Conservation (phyloP, 176 grass and related monocot genomes). For the Leersia perrieri region DNA sequence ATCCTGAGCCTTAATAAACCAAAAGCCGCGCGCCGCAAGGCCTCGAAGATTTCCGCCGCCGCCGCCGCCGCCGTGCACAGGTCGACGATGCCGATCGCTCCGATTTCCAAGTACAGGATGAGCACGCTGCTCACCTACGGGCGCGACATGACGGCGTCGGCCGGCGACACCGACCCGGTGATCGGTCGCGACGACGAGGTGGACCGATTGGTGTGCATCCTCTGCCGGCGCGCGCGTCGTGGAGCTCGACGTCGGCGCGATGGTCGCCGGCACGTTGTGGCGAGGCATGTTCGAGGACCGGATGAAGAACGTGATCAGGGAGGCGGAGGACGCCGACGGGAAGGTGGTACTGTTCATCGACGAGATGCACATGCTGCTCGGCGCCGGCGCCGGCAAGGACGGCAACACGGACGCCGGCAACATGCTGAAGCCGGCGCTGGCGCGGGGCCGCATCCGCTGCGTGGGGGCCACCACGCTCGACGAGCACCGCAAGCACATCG, state of each 20-base stretch:
- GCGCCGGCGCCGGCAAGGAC: neutral
- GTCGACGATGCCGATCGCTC: neutral
- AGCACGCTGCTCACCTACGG: neutral
- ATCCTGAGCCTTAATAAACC: too few species aligned
- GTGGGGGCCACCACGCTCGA: conserved; percentile 21
- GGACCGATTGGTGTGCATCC: conserved; percentile 43
- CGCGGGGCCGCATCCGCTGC: conserved; percentile 19
- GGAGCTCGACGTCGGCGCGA: conserved; percentile 22
- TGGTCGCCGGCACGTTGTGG: neutral
- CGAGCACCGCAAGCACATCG: conserved; percentile 23
- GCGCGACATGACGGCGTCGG: conserved; percentile 22
- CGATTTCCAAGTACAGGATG: too few species aligned
- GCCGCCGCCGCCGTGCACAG: neutral
- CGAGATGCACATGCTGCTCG: conserved; percentile 29
- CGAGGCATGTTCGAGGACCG: conserved; percentile 28
- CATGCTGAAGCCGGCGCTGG: conserved; percentile 36
- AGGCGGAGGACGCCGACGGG: neutral
- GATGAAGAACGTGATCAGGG: neutral
- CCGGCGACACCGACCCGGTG: conserved; percentile 36
- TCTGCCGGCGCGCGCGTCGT: neutral
- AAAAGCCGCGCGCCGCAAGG: too few species aligned
- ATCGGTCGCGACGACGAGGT: conserved; percentile 53
- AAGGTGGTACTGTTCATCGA: conserved; percentile 36
- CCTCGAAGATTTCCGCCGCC: too few species aligned
- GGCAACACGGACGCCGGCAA: conserved; percentile 14